A percentile compares a stretch with the other conserved stretches of the same genome.
Evolutionary conservation across 768 basidiomycete species (phyloP).

Genomic region (Suillus variegatus): DNA sequence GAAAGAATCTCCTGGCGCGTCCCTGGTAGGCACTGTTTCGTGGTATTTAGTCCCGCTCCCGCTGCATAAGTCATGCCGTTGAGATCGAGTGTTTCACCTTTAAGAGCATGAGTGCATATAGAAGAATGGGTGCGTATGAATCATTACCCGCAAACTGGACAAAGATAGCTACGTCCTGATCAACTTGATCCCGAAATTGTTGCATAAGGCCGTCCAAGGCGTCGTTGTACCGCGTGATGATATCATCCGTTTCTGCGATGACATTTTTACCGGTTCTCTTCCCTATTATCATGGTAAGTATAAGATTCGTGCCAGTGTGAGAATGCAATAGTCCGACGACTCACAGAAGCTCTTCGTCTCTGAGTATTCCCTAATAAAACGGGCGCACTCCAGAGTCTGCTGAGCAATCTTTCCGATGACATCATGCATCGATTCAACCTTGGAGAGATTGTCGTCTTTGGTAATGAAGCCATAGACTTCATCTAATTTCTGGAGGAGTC

Average conservation of each 20-base stretch:
- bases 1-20: slow-evolving; percentile 16
- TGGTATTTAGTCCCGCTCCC: not conserved
- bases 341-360: slow-evolving; percentile 23
- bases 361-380: slow-evolving; percentile 30
- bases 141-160: not conserved
- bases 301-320: not conserved
- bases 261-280: not conserved
- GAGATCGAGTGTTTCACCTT: not conserved
- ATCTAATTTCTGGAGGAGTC: not conserved
- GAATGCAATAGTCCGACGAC: not conserved
- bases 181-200: not conserved
- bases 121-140: not conserved
- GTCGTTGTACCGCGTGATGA: not conserved
- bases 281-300: not conserved
- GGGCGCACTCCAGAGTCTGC: slow-evolving; percentile 29
- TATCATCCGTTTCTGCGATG: not conserved
- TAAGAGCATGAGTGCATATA: not conserved
- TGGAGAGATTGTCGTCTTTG: not conserved
- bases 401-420: slow-evolving; percentile 10
- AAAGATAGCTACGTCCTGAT: not conserved
- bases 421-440: not conserved
- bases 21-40: slow-evolving; percentile 14
- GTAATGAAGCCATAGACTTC: slow-evolving; percentile 1
- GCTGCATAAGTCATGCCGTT: not conserved
- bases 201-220: slow-evolving; percentile 2